Evolutionary conservation across 805 yeast species (phyloP).

Genomic region (Komagataella ulmi): DNA sequence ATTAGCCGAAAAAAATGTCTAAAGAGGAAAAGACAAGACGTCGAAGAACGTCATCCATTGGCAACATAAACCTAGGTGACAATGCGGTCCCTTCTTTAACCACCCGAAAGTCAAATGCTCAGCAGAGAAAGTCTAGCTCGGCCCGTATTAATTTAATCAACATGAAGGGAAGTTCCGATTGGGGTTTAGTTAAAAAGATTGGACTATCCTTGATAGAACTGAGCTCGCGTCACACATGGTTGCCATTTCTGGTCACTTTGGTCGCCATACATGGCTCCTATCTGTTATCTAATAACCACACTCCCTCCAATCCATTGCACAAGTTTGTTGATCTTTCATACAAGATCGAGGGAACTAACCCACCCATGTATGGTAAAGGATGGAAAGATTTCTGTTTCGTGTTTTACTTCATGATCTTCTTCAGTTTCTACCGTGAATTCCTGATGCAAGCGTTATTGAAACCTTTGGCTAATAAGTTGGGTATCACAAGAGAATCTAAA

Average conservation of each 20-base stretch:
- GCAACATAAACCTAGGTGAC: conserved; percentile 66
- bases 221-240: conserved; percentile 55
- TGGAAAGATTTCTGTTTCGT: conserved; percentile 70
- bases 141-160: conserved; percentile 14
- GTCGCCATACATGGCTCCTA: conserved; percentile 26
- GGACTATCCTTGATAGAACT: conserved; percentile 47
- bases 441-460: conserved; percentile 67
- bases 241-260: conserved; percentile 45
- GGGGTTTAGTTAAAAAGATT: conserved; percentile 41
- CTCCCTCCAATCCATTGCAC: conserved; percentile 47
- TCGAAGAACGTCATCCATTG: conserved; percentile 58
- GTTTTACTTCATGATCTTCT: conserved; percentile 66
- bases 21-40: conserved; percentile 7
- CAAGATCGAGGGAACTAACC: conserved; percentile 42
- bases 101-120: conserved; percentile 43
- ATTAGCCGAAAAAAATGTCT: background rate
- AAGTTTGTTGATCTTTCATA: conserved; percentile 57
- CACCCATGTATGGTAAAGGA: conserved; percentile 71
- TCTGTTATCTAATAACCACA: conserved; percentile 41
- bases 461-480: conserved; percentile 51
- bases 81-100: conserved; percentile 51
- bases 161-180: conserved; percentile 26
- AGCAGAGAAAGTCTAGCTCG: conserved; percentile 23
- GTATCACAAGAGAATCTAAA: conserved; percentile 41
- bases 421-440: conserved; percentile 86